phyloP scores from a whole-genome alignment of 2,329 filamentous ascomycete genomes.

The Chalara sp. region DNA sequence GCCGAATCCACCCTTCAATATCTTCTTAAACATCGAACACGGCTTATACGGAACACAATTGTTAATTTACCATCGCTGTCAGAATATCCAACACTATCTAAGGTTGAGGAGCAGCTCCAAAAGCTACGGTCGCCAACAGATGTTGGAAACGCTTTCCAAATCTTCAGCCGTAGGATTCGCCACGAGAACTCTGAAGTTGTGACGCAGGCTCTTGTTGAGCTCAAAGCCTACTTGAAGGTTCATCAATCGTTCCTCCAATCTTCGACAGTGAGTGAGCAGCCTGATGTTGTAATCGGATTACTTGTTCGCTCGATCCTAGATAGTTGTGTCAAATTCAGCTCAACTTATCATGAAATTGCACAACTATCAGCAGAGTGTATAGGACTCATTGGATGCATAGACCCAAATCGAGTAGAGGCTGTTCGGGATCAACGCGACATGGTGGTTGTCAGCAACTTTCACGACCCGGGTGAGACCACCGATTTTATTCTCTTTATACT shows the following conservation, averaged over 20 bases:
- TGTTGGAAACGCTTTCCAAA: constrained; percentile 56
- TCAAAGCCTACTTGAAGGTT: constrained; percentile 63
- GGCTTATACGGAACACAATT: constrained; percentile 58
- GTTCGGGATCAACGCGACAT: constrained; percentile 75
- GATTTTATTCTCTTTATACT: constrained; percentile 83
- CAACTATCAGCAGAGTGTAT: constrained; percentile 74
- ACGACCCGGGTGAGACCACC: constrained; percentile 67
- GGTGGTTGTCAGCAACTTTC: constrained; percentile 82
- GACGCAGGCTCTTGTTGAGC: constrained; percentile 70
- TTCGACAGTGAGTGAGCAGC: constrained; percentile 75
- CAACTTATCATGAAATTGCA: constrained; percentile 58
- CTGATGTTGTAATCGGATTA: constrained; percentile 64
- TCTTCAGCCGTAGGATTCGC: constrained; percentile 66
- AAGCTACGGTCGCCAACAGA: constrained; percentile 60
- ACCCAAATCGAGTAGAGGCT: constrained; percentile 82
- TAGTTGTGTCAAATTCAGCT: constrained; percentile 74
- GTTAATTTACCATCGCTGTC: constrained; percentile 72
- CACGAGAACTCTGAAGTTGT: constrained; percentile 87
- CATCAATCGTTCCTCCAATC: constrained; percentile 76
- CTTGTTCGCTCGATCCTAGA: constrained; percentile 77
- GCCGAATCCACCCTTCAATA: constrained; percentile 56
- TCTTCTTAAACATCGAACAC: constrained; percentile 23
- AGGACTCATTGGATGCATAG: constrained; percentile 83
- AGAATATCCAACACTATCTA: constrained; percentile 60
- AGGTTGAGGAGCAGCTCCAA: constrained; percentile 59